phyloP scores from a whole-genome alignment of 1,284 basidiomycete genomes.

The Cutaneotrichosporon sp. region DNA sequence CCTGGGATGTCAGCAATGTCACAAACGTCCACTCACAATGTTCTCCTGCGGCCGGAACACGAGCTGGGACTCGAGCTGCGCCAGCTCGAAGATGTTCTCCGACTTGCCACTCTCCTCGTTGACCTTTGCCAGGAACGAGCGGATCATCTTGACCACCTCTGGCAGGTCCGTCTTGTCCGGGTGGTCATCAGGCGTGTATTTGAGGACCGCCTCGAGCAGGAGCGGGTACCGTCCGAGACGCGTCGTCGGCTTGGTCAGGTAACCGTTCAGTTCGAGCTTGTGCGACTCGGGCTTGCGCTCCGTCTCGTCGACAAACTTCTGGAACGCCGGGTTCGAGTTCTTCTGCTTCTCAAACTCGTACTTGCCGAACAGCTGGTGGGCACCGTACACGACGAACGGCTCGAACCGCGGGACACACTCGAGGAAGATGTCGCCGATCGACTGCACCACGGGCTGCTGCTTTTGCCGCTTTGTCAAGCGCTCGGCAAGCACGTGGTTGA shows the following conservation, averaged over 20 bases:
- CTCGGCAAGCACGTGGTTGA: slow-evolving; percentile 86
- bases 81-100: slow-evolving; percentile 89
- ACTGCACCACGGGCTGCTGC: slow-evolving; percentile 85
- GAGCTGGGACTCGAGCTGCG: slow-evolving; percentile 85
- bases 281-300: slow-evolving; percentile 93
- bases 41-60: slow-evolving; percentile 81
- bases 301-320: slow-evolving; percentile 90
- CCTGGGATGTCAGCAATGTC: slow-evolving; percentile 56
- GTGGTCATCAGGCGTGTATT: slow-evolving; percentile 89
- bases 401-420: slow-evolving; percentile 86
- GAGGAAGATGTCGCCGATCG: slow-evolving; percentile 87
- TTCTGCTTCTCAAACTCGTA: slow-evolving; percentile 99
- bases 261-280: slow-evolving; percentile 96
- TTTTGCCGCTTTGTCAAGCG: slow-evolving; percentile 96
- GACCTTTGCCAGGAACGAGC: slow-evolving; percentile 82
- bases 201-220: slow-evolving; percentile 86
- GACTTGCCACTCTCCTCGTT: slow-evolving; percentile 90
- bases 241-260: slow-evolving; percentile 97
- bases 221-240: slow-evolving; percentile 94
- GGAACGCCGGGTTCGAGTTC: slow-evolving; percentile 87
- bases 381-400: slow-evolving; percentile 93
- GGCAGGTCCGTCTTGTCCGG: slow-evolving; percentile 80
- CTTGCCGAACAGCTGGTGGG: slow-evolving; percentile 97
- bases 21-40: slow-evolving; percentile 62
- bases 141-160: slow-evolving; percentile 76